These are phyloP conservation scores for Clathrus columnatus DNA, from an alignment of 768 basidiomycete genomes.

Conservation along the genomic window DNA sequence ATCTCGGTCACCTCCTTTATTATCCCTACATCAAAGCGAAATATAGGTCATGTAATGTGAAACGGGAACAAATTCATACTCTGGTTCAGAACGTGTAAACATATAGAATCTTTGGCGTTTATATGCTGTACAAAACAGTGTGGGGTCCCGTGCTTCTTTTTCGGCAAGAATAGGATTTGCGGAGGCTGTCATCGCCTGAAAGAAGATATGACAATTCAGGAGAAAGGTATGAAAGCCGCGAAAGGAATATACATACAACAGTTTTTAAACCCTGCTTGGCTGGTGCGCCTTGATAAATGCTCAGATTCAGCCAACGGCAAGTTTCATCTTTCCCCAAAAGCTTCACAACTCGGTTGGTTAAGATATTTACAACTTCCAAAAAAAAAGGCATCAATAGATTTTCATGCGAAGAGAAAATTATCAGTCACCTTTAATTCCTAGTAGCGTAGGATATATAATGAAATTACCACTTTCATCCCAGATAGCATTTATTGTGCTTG, in stretches of 20 bases:
- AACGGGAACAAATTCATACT: conserved; percentile 43
- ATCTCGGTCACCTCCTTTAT: conserved; percentile 79
- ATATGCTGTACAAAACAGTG: conserved; percentile 86
- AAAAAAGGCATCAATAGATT: no score
- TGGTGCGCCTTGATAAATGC: conserved; percentile 90
- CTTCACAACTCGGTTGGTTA: conserved; percentile 86
- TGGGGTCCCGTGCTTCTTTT: conserved; percentile 79
- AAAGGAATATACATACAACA: conserved; percentile 39
- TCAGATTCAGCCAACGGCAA: conserved; percentile 80
- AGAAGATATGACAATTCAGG: conserved; percentile 10
- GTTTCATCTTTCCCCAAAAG: conserved; percentile 91
- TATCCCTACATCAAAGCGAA: conserved; percentile 44
- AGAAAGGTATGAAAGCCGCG: background rate
- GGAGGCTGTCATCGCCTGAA: conserved; percentile 87
- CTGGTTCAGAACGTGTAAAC: conserved; percentile 85
- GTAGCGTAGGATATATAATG: conserved; percentile 83
- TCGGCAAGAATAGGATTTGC: conserved; percentile 90
- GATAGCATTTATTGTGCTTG: conserved; percentile 71
- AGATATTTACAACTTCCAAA: conserved; percentile 88
- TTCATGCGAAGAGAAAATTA: background rate
- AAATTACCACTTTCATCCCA: conserved; percentile 99
- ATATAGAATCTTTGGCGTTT: conserved; percentile 91
- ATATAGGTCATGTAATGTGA: background rate
- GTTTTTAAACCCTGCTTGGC: conserved; percentile 81
- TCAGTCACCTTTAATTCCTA: conserved; percentile 83